Evolutionary conservation across 2,329 filamentous ascomycete genomes (phyloP).

Genomic region (Calonectria fujianensis): DNA sequence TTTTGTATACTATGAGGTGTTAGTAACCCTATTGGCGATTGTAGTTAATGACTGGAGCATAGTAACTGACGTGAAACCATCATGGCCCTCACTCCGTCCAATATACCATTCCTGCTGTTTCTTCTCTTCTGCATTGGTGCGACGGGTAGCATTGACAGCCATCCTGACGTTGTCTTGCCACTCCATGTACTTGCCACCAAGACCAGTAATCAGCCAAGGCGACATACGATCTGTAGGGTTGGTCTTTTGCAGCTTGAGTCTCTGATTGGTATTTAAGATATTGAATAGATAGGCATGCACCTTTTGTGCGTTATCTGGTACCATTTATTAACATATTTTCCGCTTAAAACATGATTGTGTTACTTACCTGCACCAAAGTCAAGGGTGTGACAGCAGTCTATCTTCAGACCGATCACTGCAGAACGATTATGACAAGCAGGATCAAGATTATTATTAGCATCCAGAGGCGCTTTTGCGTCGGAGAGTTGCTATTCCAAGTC

Average conservation of each 20-base stretch:
- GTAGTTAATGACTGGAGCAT: neutral
- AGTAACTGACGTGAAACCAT: neutral
- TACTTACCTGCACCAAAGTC: neutral
- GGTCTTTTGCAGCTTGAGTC: neutral
- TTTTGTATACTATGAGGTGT: neutral
- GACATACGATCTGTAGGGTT: constrained; percentile 1
- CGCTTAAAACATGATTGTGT: neutral
- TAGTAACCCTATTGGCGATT: neutral
- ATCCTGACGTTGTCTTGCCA: neutral
- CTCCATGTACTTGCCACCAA: neutral
- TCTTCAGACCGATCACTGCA: neutral
- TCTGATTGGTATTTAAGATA: neutral
- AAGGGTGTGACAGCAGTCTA: neutral
- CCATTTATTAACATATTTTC: neutral
- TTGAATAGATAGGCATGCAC: neutral
- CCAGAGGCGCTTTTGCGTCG: neutral
- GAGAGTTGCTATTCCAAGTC: neutral
- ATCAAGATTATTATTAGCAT: neutral
- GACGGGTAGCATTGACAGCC: neutral
- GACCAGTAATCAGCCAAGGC: neutral
- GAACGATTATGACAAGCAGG: neutral
- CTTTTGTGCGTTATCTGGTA: neutral
- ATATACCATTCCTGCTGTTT: constrained; percentile 14
- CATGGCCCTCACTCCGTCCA: neutral
- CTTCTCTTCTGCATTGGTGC: neutral